Percentiles rank a stretch among this genome's conserved stretches.
Evolutionary conservation across 2,329 filamentous ascomycete genomes (phyloP).

Genomic region (Aspergillus sp.): DNA sequence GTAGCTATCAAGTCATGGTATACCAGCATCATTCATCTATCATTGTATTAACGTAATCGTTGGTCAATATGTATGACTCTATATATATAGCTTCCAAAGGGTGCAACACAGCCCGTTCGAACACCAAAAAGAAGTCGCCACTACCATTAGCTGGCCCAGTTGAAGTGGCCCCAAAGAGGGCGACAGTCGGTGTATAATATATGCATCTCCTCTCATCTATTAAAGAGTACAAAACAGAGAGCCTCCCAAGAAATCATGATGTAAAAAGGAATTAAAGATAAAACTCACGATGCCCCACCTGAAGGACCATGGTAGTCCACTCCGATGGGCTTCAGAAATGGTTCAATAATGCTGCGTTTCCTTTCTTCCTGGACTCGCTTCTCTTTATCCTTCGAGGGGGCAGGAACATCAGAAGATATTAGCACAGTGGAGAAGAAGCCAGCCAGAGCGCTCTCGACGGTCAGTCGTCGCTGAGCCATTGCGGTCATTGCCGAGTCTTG

Average conservation of each 20-base stretch:
- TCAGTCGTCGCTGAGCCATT: conserved; percentile 50
- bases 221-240: background rate
- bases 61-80: background rate
- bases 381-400: conserved; percentile 56
- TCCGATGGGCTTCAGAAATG: conserved; percentile 59
- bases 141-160: background rate
- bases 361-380: conserved; percentile 61
- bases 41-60: background rate
- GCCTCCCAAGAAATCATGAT: background rate
- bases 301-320: conserved; percentile 37
- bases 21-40: background rate
- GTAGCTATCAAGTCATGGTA: background rate
- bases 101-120: background rate
- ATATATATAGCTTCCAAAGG: background rate
- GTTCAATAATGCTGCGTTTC: conserved; percentile 66
- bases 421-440: conserved; percentile 65
- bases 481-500: conserved; percentile 25
- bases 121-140: background rate
- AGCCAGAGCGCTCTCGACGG: conserved; percentile 62
- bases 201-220: background rate
- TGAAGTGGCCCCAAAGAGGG: background rate
- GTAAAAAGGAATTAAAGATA: background rate
- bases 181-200: background rate
- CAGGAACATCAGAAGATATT: conserved; percentile 52
- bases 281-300: conserved; percentile 23